These are phyloP conservation scores for Kurtzmaniella quercitrusa DNA, from an alignment of 1,139 yeast species.

Conservation along the genomic window DNA sequence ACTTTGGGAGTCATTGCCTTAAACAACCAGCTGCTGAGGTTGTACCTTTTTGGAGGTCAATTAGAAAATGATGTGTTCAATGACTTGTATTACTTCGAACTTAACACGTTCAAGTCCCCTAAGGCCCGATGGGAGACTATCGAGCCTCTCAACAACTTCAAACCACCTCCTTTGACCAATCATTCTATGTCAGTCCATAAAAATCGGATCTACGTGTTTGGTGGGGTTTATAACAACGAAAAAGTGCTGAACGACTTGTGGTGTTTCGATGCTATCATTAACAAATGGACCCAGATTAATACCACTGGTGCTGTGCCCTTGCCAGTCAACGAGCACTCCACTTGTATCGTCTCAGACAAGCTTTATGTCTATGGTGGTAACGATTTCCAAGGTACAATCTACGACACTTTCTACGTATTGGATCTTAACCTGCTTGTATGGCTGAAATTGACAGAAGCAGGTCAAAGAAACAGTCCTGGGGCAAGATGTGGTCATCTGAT, in stretches of 20 bases:
- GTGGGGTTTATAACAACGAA: constrained; percentile 87
- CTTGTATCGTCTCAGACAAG: constrained; percentile 73
- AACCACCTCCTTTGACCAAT: constrained; percentile 90
- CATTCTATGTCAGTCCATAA: constrained; percentile 84
- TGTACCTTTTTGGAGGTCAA: constrained; percentile 94
- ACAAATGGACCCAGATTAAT: constrained; percentile 59
- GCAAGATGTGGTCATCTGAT: constrained; percentile 94
- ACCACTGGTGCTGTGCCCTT: constrained; percentile 66
- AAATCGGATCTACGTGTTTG: constrained; percentile 75
- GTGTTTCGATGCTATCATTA: constrained; percentile 67
- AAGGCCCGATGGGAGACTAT: constrained; percentile 81
- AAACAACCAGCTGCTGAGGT: constrained; percentile 62
- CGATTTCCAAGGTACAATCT: constrained; percentile 66
- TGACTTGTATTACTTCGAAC: constrained; percentile 82
- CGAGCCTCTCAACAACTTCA: constrained; percentile 47
- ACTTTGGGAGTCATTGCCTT: constrained; percentile 60
- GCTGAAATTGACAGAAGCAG: constrained; percentile 54
- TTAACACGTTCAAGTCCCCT: constrained; percentile 82
- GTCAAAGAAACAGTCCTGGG: constrained; percentile 54
- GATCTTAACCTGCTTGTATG: constrained; percentile 70
- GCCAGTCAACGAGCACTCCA: constrained; percentile 90
- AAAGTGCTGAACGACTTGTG: constrained; percentile 76
- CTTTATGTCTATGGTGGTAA: constrained; percentile 92
- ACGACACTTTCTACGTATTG: constrained; percentile 68
- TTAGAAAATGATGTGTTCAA: constrained; percentile 82